A percentile compares a stretch with the other conserved stretches of the same genome.
These are phyloP conservation scores for Stylonectria norvegica DNA, from an alignment of 2,329 filamentous ascomycete species.

Conservation along the genomic window DNA sequence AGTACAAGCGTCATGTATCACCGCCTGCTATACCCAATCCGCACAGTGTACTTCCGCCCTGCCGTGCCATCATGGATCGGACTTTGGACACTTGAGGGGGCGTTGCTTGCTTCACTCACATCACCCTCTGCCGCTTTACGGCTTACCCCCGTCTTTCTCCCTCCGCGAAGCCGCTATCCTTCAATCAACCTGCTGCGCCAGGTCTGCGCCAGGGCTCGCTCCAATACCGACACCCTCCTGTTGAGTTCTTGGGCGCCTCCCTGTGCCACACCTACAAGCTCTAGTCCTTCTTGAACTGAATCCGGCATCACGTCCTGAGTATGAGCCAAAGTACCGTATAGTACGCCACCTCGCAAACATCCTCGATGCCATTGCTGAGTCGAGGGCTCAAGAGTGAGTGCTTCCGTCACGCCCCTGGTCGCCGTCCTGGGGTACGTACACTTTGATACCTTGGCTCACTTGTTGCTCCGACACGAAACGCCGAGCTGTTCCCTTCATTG, in stretches of 20 bases:
- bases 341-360: neutral
- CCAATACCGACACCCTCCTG: conserved; percentile 26
- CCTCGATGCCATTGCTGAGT: too few relatives aligned
- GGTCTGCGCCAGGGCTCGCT: conserved; percentile 12
- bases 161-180: conserved; percentile 25
- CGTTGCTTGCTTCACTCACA: conserved; percentile 12
- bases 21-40: conserved; percentile 8
- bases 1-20: conserved; percentile 36
- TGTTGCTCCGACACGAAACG: too few relatives aligned
- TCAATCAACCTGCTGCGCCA: conserved; percentile 24
- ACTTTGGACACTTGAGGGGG: conserved; percentile 7
- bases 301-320: neutral
- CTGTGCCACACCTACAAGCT: conserved; percentile 25
- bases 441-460: too few relatives aligned
- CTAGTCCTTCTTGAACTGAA: conserved; percentile 8
- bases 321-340: neutral
- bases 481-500: too few relatives aligned
- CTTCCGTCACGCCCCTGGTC: too few relatives aligned
- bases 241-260: conserved; percentile 17
- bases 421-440: too few relatives aligned
- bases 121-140: conserved; percentile 4
- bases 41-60: conserved; percentile 36
- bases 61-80: conserved; percentile 14
- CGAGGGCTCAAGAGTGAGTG: too few relatives aligned
- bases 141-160: conserved; percentile 13